Base-by-base conservation (phyloP, 2,329 filamentous ascomycete species). In the Mycosphaerella sp. region DNA sequence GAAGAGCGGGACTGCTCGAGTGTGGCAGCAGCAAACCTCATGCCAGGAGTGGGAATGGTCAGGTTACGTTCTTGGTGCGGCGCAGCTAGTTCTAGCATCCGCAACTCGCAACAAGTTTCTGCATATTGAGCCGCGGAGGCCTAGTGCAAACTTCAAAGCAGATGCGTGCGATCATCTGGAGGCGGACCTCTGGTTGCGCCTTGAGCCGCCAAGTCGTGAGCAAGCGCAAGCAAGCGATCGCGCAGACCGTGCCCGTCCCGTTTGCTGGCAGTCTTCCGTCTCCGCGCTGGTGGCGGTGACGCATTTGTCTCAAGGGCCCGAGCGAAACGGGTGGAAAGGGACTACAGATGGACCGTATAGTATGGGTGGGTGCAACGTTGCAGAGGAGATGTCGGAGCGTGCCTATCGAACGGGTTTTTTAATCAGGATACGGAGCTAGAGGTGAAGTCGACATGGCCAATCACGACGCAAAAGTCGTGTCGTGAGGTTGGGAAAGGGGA, bases 11-110 rank as follows among this genome's bases (percentile, higher is more conserved):
- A 36, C 40, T 51, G 49, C 51, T 54, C 45, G 55, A 41, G 52
- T 55, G 52, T 53, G 50, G 55, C 52, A 41, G 55, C 51, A 50
- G 52, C 17, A 58, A 44, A 52, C 52, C 39, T 44, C 39, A 30
- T 49, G 50, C 47, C 46, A 48, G 40, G 45, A 28, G 50, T 21
- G 44, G 49, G 53, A 54, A 46, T 52, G 53, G 53, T 45, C 28
- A 12, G 37, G 7, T 14, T 32, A 37, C 0, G 37, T 28, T 16
- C 36, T 32, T 41, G 13, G 37, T 41, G 18, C n/a, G 32, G 25
- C 36, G 41, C 44, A 36, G 36, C 41, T 16, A n/a, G n/a, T n/a
- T n/a, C n/a, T n/a, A 39, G 9, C 13, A n/a, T n/a, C 13, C 10
- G 30, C 30, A 16, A 21, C 35, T 37, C 41, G 45, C 45, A 49